Percentiles rank a stretch among this genome's conserved stretches.
Conservation (phyloP, 2,329 filamentous ascomycete species). For the Macrophomina phaseolina region DNA sequence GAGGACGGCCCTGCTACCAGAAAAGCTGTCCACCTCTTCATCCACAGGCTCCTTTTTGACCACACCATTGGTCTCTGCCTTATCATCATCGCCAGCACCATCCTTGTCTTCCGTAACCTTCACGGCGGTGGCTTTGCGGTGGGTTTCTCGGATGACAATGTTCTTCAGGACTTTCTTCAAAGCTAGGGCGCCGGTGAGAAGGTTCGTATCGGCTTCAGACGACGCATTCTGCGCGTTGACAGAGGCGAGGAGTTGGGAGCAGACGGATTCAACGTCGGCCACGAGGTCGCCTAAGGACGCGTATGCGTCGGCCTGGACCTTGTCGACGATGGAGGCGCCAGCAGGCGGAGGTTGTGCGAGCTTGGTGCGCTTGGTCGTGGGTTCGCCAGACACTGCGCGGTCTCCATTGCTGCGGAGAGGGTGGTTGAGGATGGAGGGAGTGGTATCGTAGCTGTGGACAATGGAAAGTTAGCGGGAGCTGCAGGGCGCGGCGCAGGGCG, state of each 20-base stretch:
- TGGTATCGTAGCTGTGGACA: constrained; percentile 47
- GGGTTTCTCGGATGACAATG: constrained; percentile 39
- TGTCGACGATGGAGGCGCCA: constrained; percentile 44
- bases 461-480: constrained; percentile 26
- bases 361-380: constrained; percentile 53
- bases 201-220: constrained; percentile 38
- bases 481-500: constrained; percentile 10
- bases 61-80: constrained; percentile 19
- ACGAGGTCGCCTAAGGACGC: constrained; percentile 49
- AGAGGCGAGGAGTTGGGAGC: constrained; percentile 45
- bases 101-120: background rate
- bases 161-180: constrained; percentile 41
- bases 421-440: constrained; percentile 53
- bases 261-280: constrained; percentile 49
- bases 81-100: constrained; percentile 4
- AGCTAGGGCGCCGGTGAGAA: constrained; percentile 41
- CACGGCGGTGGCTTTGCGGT: constrained; percentile 28
- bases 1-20: constrained; percentile 65
- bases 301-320: constrained; percentile 48
- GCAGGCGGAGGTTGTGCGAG: constrained; percentile 38
- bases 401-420: constrained; percentile 38
- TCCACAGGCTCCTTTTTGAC: constrained; percentile 26
- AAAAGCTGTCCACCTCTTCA: constrained; percentile 28
- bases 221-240: constrained; percentile 36
- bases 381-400: constrained; percentile 45